phyloP scores from a whole-genome alignment of 2,329 filamentous ascomycete species.

The Ceratocystis papillata region DNA sequence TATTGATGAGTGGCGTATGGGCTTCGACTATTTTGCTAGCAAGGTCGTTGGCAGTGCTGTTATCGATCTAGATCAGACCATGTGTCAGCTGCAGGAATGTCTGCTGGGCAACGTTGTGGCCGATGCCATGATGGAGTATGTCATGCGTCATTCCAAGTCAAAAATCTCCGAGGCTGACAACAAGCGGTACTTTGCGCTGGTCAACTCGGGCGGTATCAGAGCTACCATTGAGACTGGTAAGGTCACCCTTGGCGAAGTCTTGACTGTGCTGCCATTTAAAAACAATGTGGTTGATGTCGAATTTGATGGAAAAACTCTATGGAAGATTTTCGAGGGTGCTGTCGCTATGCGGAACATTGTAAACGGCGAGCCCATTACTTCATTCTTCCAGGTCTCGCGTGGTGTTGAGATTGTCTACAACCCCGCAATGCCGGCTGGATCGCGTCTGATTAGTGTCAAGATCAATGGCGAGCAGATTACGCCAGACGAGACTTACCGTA shows the following conservation, averaged over 20 bases:
- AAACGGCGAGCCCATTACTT: conserved; percentile 43
- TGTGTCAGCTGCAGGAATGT: conserved; percentile 49
- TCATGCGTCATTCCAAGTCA: conserved; percentile 30
- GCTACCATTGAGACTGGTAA: conserved; percentile 50
- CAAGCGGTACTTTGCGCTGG: conserved; percentile 42
- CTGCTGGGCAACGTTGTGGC: conserved; percentile 45
- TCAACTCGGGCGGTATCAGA: conserved; percentile 54
- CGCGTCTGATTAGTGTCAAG: conserved; percentile 42
- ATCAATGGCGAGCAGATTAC: conserved; percentile 40
- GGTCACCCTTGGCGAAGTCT: conserved; percentile 52
- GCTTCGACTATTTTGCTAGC: conserved; percentile 50
- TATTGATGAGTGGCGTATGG: conserved; percentile 47
- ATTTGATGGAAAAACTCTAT: conserved; percentile 44
- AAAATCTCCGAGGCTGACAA: conserved; percentile 37
- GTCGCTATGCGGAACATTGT: conserved; percentile 45
- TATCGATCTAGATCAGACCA: conserved; percentile 48
- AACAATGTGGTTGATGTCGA: conserved; percentile 52
- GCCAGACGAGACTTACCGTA: conserved; percentile 38
- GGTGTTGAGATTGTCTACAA: conserved; percentile 49
- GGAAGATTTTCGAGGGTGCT: conserved; percentile 49
- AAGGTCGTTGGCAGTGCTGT: conserved; percentile 46
- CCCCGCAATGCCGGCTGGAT: conserved; percentile 39
- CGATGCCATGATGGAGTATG: conserved; percentile 51
- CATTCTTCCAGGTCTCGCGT: conserved; percentile 50
- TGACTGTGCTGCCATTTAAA: conserved; percentile 55